phyloP scores from a whole-genome alignment of 495 filamentous ascomycete genomes.

The Penicillium cataractarum region DNA sequence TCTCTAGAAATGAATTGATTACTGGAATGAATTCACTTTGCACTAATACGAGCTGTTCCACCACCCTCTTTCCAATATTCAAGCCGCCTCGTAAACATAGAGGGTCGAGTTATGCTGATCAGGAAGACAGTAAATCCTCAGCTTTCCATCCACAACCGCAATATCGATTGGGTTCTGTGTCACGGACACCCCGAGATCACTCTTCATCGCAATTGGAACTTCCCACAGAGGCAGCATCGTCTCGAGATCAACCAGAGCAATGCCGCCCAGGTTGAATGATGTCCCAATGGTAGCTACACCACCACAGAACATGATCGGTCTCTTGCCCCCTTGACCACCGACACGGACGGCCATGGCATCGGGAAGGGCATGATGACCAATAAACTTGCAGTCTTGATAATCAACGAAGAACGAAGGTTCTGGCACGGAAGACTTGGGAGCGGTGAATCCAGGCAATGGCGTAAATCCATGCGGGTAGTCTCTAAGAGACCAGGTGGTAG shows the following conservation, averaged over 20 bases:
- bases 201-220: constrained; percentile 38
- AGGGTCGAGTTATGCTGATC: constrained; percentile 40
- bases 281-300: constrained; percentile 31
- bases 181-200: constrained; percentile 30
- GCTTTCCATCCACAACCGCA: constrained; percentile 36
- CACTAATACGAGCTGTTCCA: too few species aligned
- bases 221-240: constrained; percentile 39
- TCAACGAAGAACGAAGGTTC: constrained; percentile 38
- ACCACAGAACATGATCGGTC: constrained; percentile 41
- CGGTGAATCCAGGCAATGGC: constrained; percentile 28
- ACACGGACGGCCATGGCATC: constrained; percentile 4
- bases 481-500: constrained; percentile 31
- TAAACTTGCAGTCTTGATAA: constrained; percentile 47
- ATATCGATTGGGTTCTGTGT: constrained; percentile 44
- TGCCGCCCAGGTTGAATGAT: constrained; percentile 33
- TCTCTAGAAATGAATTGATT: background rate
- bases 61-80: background rate
- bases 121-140: constrained; percentile 40
- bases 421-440: constrained; percentile 17
- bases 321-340: background rate
- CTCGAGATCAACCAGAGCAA: constrained; percentile 40
- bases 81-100: constrained; percentile 38
- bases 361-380: constrained; percentile 31
- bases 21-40: background rate
- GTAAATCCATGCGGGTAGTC: constrained; percentile 19